Evolutionary conservation across 2,329 filamentous ascomycete genomes (phyloP), one percentile per base, ranked within the genome.

Genomic region (Verticillium klebahnii): DNA sequence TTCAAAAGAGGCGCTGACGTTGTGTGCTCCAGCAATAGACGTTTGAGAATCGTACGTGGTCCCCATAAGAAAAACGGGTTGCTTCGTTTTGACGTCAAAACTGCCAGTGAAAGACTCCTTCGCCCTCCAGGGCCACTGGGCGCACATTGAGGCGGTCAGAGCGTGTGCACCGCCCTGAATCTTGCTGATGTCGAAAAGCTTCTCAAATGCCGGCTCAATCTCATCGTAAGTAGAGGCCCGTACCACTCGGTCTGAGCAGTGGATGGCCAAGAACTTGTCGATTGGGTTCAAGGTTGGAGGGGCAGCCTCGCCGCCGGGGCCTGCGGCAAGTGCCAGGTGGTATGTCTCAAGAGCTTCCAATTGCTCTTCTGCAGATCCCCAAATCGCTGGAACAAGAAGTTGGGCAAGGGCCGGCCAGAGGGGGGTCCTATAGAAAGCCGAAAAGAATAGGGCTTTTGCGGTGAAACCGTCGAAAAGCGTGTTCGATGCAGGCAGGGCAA

Each of bases 31-130:
- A 5, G 60, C 66, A 9, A 80, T 64, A 2, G 78, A 75, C 1
- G 75, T 78, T 17, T 73, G 67, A 0, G 70, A 71, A 60, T 80
- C 77, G 39, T 68, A 69, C 0, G 70, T 73, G 61, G 76, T 79
- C 5, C 73, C 72, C 11, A 79, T 69, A 12, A 80, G 62, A 1
- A 80, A 66, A 2, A 79, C 57, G 0, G 74, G 72, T 17, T 72
- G 72, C 58, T 65, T 70, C 0, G 74, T 72, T 59, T 69, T 70
- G 40, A 71, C 71, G 15, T 62, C 61, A 56, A 77, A 76, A 55
- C 71, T 68, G 0, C 69, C 73, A 1, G 61, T 66, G 57, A 74
- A 76, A 15, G 69, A 67, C 65, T 77, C 76, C 56, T 73, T 75
- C 14, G 77, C 72, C 5, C 71, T 67, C 9, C 77, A 62, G 19